Percentiles rank a stretch among this genome's conserved stretches.
Conservation (phyloP, 148 eudicot species). For the Chenopodium quinoa region DNA sequence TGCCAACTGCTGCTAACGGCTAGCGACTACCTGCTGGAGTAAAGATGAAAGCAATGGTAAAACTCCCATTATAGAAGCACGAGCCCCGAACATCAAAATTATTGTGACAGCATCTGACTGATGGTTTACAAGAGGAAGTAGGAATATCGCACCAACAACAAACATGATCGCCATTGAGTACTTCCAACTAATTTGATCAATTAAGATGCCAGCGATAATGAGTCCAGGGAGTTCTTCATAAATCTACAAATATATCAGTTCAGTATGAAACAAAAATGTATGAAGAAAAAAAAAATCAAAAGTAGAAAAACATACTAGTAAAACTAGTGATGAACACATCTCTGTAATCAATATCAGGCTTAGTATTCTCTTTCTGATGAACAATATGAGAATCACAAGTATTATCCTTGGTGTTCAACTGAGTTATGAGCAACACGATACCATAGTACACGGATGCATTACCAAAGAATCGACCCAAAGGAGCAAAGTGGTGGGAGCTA, state of each 20-base stretch:
- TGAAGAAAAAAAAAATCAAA: too few relatives aligned
- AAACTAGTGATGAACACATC: slow-evolving; percentile 78
- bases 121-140: neutral
- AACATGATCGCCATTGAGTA: slow-evolving; percentile 5
- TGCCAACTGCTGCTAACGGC: too few relatives aligned
- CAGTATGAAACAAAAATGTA: neutral
- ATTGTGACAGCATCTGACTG: neutral
- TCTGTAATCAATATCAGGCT: slow-evolving; percentile 26
- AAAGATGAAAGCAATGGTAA: slow-evolving; percentile 8
- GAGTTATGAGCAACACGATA: slow-evolving; percentile 73
- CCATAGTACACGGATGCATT: slow-evolving; percentile 82
- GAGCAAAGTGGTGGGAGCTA: slow-evolving; percentile 53
- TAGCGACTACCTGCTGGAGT: too few relatives aligned
- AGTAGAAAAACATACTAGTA: slow-evolving; percentile 47
- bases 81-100: slow-evolving; percentile 7
- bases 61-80: slow-evolving; percentile 3
- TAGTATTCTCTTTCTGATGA: neutral
- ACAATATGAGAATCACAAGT: slow-evolving; percentile 37
- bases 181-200: slow-evolving; percentile 8
- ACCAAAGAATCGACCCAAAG: slow-evolving; percentile 76
- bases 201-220: neutral
- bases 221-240: slow-evolving; percentile 8
- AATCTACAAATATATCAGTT: neutral
- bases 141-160: neutral
- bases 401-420: slow-evolving; percentile 49